These are phyloP conservation scores for Penicillium italicum DNA, from an alignment of 2,329 filamentous ascomycete genomes.

Conservation along the genomic window DNA sequence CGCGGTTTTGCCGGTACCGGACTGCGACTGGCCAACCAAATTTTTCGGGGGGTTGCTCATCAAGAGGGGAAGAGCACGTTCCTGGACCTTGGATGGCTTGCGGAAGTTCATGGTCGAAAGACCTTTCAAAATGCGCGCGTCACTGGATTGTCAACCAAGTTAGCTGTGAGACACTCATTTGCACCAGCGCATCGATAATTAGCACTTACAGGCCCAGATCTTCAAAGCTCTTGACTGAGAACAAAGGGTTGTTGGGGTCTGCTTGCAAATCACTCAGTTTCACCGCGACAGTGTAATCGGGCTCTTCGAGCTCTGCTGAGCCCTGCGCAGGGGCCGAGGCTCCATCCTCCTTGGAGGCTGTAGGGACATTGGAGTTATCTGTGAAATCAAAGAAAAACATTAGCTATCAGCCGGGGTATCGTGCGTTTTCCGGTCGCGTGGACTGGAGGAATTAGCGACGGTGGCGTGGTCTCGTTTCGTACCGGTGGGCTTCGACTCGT, in stretches of 20 bases:
- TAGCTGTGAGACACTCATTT: not conserved
- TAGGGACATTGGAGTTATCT: constrained; percentile 16
- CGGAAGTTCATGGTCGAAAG: constrained; percentile 79
- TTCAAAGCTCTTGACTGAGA: constrained; percentile 77
- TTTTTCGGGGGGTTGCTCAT: constrained; percentile 82
- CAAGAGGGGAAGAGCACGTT: constrained; percentile 86
- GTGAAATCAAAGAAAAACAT: constrained; percentile 9
- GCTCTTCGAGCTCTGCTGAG: constrained; percentile 58
- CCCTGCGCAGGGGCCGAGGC: constrained; percentile 40
- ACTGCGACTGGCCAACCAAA: constrained; percentile 98
- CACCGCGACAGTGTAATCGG: constrained; percentile 84
- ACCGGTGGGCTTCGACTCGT: constrained; percentile 31
- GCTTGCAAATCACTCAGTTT: constrained; percentile 85
- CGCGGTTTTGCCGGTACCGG: constrained; percentile 95
- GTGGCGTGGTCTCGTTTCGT: constrained; percentile 20
- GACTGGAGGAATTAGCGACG: constrained; percentile 10
- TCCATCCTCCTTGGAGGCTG: constrained; percentile 36
- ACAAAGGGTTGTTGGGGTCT: constrained; percentile 81
- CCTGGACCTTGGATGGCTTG: constrained; percentile 97
- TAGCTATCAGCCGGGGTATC: constrained; percentile 22
- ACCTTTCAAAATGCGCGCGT: constrained; percentile 67
- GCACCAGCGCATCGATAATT: not conserved
- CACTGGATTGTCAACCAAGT: constrained; percentile 32
- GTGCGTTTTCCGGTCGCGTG: not conserved
- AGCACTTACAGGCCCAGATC: constrained; percentile 74